These are phyloP conservation scores for Helianthus tuberosus DNA, from an alignment of 129 eudicot genomes.

Conservation along the genomic window DNA sequence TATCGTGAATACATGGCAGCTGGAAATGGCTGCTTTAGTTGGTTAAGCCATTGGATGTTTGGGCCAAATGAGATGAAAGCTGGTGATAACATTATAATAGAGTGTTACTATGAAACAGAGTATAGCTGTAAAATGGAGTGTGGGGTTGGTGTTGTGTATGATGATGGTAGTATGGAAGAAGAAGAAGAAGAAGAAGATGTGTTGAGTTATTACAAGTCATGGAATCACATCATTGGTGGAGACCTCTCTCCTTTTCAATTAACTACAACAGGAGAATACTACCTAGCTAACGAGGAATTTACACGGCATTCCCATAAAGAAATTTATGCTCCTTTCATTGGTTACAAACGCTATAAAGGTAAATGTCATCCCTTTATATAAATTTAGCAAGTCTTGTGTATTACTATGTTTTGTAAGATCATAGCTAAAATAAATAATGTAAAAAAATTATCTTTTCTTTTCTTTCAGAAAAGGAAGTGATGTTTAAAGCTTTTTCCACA, in stretches of 20 bases:
- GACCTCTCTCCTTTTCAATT: neutral
- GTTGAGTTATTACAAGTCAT: too few relatives aligned
- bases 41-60: too few relatives aligned
- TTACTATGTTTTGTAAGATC: neutral
- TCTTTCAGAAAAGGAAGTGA: neutral
- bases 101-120: too few relatives aligned
- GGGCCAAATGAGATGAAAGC: conserved; percentile 17
- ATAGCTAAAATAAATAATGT: neutral
- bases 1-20: too few relatives aligned
- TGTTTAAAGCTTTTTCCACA: neutral
- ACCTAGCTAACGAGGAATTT: too few relatives aligned
- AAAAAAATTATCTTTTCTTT: neutral
- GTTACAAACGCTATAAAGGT: too few relatives aligned
- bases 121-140: too few relatives aligned
- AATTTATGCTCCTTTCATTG: too few relatives aligned
- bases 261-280: neutral
- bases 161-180: neutral
- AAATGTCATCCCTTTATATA: neutral
- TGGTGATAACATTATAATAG: neutral
- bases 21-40: too few relatives aligned
- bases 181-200: too few relatives aligned
- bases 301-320: too few relatives aligned
- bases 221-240: too few relatives aligned
- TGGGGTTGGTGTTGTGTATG: conserved; percentile 4
- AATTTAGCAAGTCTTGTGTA: neutral